Conservation (phyloP, 2,329 filamentous ascomycete genomes). For the Geosmithia flava region DNA sequence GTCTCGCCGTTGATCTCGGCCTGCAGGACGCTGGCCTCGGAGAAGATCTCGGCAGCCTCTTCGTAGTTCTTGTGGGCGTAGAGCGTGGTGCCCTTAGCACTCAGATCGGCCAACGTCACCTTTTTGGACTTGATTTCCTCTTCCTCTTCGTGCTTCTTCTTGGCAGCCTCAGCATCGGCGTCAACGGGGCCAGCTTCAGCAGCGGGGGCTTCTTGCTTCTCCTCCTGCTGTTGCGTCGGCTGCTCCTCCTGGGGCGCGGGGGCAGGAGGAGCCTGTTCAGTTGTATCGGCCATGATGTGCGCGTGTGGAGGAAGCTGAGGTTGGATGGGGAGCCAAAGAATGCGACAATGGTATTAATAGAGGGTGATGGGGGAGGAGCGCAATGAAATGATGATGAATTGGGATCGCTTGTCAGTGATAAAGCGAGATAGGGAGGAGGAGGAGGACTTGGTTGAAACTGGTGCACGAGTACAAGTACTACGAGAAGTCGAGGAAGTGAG, state of each 20-base stretch:
- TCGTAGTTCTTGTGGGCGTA: slow-evolving; percentile 85
- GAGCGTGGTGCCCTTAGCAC: slow-evolving; percentile 67
- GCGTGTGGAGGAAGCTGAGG: not conserved
- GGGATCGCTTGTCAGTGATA: too few species aligned
- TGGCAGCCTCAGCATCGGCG: not conserved
- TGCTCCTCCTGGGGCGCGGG: not conserved
- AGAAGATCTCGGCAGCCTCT: slow-evolving; percentile 77
- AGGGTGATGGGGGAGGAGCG: not conserved
- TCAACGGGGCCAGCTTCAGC: slow-evolving; percentile 3
- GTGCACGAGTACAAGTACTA: too few species aligned
- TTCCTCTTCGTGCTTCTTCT: slow-evolving; percentile 10
- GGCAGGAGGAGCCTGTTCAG: slow-evolving; percentile 11
- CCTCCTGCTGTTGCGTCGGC: not conserved
- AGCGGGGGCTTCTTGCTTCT: slow-evolving; percentile 2
- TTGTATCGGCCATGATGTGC: slow-evolving; percentile 14
- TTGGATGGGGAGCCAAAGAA: not conserved
- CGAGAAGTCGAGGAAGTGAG: not conserved
- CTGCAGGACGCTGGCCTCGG: slow-evolving; percentile 79
- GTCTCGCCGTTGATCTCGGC: slow-evolving; percentile 87
- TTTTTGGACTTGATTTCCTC: slow-evolving; percentile 37
- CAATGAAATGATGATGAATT: not conserved
- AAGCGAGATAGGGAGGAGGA: not conserved
- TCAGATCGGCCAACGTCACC: slow-evolving; percentile 64
- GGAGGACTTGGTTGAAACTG: too few species aligned
- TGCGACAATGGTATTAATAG: not conserved